A percentile compares a stretch with the other conserved stretches of the same genome.
phyloP scores from a whole-genome alignment of 257 asterid species.

The Solanum lycopersicoides region DNA sequence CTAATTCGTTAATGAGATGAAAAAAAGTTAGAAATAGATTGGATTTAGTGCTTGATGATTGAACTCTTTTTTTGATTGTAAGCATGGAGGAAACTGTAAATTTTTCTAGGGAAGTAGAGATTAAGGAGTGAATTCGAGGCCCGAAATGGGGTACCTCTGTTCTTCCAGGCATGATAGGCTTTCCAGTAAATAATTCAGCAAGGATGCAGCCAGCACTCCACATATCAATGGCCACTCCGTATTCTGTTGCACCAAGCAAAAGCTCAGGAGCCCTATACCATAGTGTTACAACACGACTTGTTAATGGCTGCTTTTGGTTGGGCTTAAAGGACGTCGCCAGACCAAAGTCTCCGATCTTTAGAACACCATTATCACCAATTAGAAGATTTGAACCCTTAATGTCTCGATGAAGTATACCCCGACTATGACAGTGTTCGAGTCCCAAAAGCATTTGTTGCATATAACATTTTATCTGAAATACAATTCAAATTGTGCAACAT shows the following conservation, averaged over 20 bases:
- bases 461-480: slow-evolving; percentile 9
- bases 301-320: slow-evolving; percentile 4
- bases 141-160: background rate
- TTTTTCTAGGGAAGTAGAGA: background rate
- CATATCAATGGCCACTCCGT: slow-evolving; percentile 10
- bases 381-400: slow-evolving; percentile 6
- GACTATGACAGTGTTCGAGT: slow-evolving; percentile 8
- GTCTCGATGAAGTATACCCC: slow-evolving; percentile 6
- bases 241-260: slow-evolving; percentile 8
- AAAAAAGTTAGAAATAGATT: background rate
- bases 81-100: background rate
- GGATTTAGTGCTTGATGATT: background rate
- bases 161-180: slow-evolving; percentile 8
- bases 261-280: slow-evolving; percentile 16
- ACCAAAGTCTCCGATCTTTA: slow-evolving; percentile 8
- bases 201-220: slow-evolving; percentile 14
- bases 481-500: background rate
- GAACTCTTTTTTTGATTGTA: background rate
- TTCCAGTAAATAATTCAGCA: slow-evolving; percentile 1
- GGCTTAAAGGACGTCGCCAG: background rate
- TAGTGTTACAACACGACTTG: slow-evolving; percentile 11
- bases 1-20: background rate
- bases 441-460: slow-evolving; percentile 9
- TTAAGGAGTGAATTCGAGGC: background rate
- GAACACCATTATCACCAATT: background rate